Evolutionary conservation across 441 rosid species (phyloP).

Genomic region (Sinapis alba): DNA sequence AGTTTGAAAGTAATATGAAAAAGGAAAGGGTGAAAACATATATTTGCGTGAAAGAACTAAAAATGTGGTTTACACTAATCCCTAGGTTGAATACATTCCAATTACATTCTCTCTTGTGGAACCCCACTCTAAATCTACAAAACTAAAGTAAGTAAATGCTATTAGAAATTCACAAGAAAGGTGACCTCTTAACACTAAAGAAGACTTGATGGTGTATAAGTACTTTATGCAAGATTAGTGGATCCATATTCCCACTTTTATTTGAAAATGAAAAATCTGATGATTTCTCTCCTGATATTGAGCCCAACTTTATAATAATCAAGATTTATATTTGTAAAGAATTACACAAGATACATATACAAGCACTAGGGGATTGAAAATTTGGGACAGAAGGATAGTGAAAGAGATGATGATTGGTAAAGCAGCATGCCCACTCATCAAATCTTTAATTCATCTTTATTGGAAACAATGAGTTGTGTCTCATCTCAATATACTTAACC

Average conservation of each 20-base stretch:
- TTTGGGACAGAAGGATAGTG: neutral
- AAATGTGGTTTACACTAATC: constrained; percentile 38
- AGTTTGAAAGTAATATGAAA: constrained; percentile 26
- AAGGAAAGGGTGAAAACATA: constrained; percentile 1
- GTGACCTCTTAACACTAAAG: neutral
- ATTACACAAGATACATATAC: constrained; percentile 16
- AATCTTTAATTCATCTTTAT: constrained; percentile 27
- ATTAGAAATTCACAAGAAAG: neutral
- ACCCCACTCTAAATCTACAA: constrained; percentile 22
- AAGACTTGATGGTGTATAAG: neutral
- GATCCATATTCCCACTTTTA: constrained; percentile 16
- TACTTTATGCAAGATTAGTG: constrained; percentile 20
- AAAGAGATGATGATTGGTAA: constrained; percentile 37
- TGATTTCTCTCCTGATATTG: constrained; percentile 16
- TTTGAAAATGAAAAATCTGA: constrained; percentile 24
- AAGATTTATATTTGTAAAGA: constrained; percentile 6
- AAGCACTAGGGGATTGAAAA: constrained; percentile 15
- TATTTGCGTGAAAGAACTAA: constrained; percentile 24
- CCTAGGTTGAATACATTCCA: constrained; percentile 35
- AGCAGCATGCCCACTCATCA: constrained; percentile 25
- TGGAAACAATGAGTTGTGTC: constrained; percentile 31
- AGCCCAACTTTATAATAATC: constrained; percentile 21
- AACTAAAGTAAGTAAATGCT: constrained; percentile 1
- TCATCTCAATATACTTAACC: constrained; percentile 38
- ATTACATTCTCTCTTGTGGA: constrained; percentile 21